Evolutionary conservation across 2,329 filamentous ascomycete species (phyloP), one percentile per base, ranked within the genome.

Genomic region (Colletotrichum eremochloae): DNA sequence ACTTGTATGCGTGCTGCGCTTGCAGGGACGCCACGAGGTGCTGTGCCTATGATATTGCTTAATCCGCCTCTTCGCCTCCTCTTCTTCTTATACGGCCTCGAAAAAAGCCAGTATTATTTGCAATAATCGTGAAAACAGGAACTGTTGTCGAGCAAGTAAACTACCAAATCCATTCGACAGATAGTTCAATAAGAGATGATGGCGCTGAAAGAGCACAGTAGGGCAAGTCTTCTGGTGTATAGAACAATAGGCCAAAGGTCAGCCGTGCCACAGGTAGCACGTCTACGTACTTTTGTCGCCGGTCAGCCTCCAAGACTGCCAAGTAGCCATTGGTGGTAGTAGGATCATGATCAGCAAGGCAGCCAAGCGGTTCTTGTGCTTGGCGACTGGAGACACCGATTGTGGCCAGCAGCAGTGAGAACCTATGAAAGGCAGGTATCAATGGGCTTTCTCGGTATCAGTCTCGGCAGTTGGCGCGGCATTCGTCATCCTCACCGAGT

Each of bases 381-480:
- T 55, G 70, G 70, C 70, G 40, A 55, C 58, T 7, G 66, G 66
- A 61, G 60, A 8, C 38, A 65, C 53, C 40, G 66, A 56, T 61
- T 42, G 31, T 20, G 38, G 46, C 15, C 36, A 20, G 57, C 40
- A 31, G 24, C 15, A 36, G 44, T n/a, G 31, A 52, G 33, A 56
- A 53, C 44, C 40, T 11, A 24, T 40, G 14, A 70, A 40, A 40
- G n/a, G 55, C 44, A 31, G 31, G 46, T 33, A 55, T 61, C 55
- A 14, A 33, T 38, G 42, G 42, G 33, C 29, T 29, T 56, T 46
- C 53, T 52, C 31, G 44, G 33, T 20, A 29, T n/a, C 24, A 14
- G 38, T 48, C 65, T 69, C 69, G 60, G 53, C 66, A 33, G n/a
- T 53, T 46, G 53, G 69, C 69, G 69, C 69, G 69, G 69, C 69